Evolutionary conservation across 1,284 basidiomycete genomes (phyloP).

Genomic region (Cutaneotrichosporon sp.): DNA sequence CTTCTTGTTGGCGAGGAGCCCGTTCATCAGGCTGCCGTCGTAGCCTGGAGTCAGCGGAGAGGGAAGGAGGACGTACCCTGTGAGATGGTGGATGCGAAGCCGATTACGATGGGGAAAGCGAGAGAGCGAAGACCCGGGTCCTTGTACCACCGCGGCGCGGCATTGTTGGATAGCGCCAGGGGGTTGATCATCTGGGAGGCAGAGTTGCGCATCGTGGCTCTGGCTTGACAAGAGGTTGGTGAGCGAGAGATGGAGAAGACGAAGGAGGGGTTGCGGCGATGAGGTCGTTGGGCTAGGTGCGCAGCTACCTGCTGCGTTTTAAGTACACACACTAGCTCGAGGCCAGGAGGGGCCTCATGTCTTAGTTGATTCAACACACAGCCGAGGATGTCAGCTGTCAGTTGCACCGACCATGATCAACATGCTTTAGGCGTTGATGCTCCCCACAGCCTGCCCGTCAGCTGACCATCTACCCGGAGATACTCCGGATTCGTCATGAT

Average conservation of each 20-base stretch:
- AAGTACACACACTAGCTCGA: not conserved
- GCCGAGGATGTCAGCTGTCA: too few relatives aligned
- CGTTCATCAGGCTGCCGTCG: too few relatives aligned
- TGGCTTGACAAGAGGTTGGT: not conserved
- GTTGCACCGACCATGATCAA: too few relatives aligned
- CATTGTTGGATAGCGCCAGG: conserved; percentile 17
- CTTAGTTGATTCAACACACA: too few relatives aligned
- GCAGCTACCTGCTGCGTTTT: too few relatives aligned
- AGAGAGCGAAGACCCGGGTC: conserved; percentile 23
- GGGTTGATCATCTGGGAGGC: not conserved
- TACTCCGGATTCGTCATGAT: too few relatives aligned
- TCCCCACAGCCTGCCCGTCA: too few relatives aligned
- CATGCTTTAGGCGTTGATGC: too few relatives aligned
- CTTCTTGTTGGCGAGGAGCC: conserved; percentile 16
- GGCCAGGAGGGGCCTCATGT: too few relatives aligned
- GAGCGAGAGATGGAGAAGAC: not conserved
- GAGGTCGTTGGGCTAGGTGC: too few relatives aligned
- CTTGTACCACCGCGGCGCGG: conserved; percentile 20
- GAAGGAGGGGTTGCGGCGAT: not conserved
- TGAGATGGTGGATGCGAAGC: conserved; percentile 14
- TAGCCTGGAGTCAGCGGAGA: conserved; percentile 13
- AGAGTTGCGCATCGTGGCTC: not conserved
- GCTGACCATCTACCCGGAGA: too few relatives aligned
- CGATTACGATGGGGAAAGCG: conserved; percentile 14
- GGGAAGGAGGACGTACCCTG: conserved; percentile 14